Conservation (phyloP, 257 asterid genomes). For the Solanum pennellii region DNA sequence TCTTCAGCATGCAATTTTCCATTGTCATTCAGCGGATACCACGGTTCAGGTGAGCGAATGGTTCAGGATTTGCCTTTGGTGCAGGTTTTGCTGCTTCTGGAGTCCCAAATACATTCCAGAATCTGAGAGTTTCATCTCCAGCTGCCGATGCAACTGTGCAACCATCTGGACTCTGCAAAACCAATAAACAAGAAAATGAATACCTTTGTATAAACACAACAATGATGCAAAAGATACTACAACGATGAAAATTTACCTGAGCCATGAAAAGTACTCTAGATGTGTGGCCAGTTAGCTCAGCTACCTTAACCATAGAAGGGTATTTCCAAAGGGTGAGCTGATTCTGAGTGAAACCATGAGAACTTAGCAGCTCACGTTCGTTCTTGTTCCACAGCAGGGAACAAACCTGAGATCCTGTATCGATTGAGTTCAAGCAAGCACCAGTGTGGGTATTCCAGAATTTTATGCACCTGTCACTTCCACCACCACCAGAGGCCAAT, state of each 20-base stretch:
- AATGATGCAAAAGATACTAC: not conserved
- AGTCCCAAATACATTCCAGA: slow-evolving; percentile 88
- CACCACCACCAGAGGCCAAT: slow-evolving; percentile 89
- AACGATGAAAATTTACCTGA: slow-evolving; percentile 31
- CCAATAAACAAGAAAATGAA: not conserved
- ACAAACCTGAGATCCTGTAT: slow-evolving; percentile 93
- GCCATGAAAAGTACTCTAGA: slow-evolving; percentile 89
- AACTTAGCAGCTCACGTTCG: slow-evolving; percentile 81
- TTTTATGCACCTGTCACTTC: slow-evolving; percentile 68
- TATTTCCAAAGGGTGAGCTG: slow-evolving; percentile 97
- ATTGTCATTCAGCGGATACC: slow-evolving; percentile 39
- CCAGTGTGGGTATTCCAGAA: slow-evolving; percentile 97
- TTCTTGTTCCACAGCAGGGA: slow-evolving; percentile 86
- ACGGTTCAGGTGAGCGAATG: slow-evolving; percentile 73
- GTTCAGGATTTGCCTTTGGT: slow-evolving; percentile 56
- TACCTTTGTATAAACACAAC: not conserved
- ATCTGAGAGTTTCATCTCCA: slow-evolving; percentile 84
- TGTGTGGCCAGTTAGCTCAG: slow-evolving; percentile 91
- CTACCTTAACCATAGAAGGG: slow-evolving; percentile 87
- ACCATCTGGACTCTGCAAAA: slow-evolving; percentile 80
- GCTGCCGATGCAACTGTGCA: slow-evolving; percentile 96
- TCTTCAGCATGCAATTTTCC: not conserved
- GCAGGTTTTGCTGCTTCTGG: slow-evolving; percentile 79
- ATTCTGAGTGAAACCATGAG: slow-evolving; percentile 86
- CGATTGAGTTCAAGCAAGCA: slow-evolving; percentile 83